These are phyloP conservation scores for Micractinium conductrix DNA, from an alignment of 139 green algal species.

Conservation along the genomic window DNA sequence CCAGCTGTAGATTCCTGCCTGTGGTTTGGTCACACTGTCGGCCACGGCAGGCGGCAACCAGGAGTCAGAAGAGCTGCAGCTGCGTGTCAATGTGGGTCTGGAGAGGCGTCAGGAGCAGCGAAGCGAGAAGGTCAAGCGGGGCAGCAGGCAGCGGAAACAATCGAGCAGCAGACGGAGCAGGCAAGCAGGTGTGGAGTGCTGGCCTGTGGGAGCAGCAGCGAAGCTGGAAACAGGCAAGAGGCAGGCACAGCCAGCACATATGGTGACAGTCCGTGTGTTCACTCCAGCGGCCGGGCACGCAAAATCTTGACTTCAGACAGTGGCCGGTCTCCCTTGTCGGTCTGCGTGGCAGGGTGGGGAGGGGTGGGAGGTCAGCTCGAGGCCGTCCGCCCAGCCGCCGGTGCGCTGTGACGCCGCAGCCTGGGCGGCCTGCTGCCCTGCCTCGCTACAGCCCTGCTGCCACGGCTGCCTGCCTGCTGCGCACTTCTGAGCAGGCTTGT, in stretches of 20 bases:
- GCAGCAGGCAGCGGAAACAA: neutral
- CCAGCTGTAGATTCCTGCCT: no score
- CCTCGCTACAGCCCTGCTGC: no score
- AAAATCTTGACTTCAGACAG: constrained; percentile 77
- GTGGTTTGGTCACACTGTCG: no score
- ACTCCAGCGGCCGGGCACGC: constrained; percentile 55
- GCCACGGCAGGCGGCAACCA: no score
- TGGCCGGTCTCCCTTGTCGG: constrained; percentile 75
- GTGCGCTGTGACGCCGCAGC: no score
- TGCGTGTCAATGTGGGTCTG: neutral
- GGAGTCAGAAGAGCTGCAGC: neutral
- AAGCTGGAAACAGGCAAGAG: neutral
- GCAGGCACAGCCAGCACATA: neutral
- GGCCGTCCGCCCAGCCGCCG: no score
- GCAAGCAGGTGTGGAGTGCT: neutral
- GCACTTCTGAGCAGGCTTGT: no score
- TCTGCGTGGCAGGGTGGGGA: constrained; percentile 26
- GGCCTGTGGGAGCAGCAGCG: neutral
- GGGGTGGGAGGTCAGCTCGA: no score
- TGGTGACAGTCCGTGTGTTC: neutral
- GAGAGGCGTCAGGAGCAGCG: no score
- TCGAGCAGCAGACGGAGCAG: neutral
- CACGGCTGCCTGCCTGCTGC: no score
- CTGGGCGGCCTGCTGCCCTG: no score
- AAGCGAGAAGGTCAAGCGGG: no score